Percentiles rank a stretch among this genome's conserved stretches.
Conservation (phyloP, 140 eudicot species). For the Erigeron philadelphicus region DNA sequence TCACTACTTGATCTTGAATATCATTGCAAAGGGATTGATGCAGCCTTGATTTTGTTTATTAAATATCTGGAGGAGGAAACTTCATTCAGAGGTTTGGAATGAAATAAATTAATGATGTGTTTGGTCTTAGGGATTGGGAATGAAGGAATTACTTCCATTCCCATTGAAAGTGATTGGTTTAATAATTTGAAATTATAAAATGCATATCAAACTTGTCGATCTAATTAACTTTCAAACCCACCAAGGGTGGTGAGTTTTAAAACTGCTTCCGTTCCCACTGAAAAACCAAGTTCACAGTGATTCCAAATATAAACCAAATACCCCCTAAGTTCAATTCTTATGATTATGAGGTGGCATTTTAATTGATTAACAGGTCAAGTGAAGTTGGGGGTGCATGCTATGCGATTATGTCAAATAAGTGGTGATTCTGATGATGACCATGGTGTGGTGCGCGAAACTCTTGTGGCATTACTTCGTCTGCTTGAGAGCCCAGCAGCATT, state of each 20-base stretch:
- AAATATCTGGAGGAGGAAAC: conserved; percentile 58
- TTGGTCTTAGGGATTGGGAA: too few relatives aligned
- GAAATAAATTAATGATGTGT: not conserved
- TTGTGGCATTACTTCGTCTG: conserved; percentile 70
- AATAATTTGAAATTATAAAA: too few relatives aligned
- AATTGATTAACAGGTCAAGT: conserved; percentile 59
- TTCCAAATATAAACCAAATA: too few relatives aligned
- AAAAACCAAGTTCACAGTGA: too few relatives aligned
- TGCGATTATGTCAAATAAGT: conserved; percentile 75
- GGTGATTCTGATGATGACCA: conserved; percentile 44
- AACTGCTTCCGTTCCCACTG: too few relatives aligned
- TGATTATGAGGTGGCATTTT: not conserved
- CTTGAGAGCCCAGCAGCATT: conserved; percentile 79
- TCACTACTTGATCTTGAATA: conserved; percentile 91
- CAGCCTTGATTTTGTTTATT: conserved; percentile 59
- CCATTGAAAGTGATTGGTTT: too few relatives aligned
- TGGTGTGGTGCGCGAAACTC: conserved; percentile 70
- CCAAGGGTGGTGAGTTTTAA: too few relatives aligned
- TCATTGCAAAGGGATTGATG: conserved; percentile 67
- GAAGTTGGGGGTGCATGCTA: conserved; percentile 66
- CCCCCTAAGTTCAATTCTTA: too few relatives aligned
- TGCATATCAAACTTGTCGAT: too few relatives aligned
- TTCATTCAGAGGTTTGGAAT: conserved; percentile 64
- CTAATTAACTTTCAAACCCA: too few relatives aligned
- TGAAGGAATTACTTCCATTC: too few relatives aligned